These are phyloP conservation scores for Aureobasidium sp. DNA, from an alignment of 2,329 filamentous ascomycete genomes.

Conservation along the genomic window DNA sequence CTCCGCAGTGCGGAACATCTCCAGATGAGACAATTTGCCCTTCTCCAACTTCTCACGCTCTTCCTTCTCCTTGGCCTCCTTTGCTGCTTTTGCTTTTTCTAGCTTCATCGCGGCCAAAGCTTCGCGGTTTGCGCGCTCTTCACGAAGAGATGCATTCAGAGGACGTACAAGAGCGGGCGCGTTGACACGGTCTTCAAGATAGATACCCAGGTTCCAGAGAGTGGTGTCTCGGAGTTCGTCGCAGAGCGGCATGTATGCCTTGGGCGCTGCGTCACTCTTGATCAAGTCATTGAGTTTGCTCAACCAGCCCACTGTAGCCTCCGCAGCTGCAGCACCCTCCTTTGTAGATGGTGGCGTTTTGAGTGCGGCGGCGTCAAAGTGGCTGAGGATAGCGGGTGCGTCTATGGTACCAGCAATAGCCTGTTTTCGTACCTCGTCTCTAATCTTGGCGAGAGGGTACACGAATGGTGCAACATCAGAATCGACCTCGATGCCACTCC, in stretches of 20 bases:
- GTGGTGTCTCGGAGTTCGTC: slow-evolving; percentile 75
- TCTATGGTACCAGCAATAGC: slow-evolving; percentile 46
- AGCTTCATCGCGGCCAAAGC: slow-evolving; percentile 45
- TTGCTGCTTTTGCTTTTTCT: slow-evolving; percentile 38
- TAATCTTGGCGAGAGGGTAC: slow-evolving; percentile 50
- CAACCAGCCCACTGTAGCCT: slow-evolving; percentile 46
- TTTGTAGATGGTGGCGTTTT: slow-evolving; percentile 19
- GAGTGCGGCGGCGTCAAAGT: slow-evolving; percentile 16
- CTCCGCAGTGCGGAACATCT: slow-evolving; percentile 53
- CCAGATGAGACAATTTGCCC: slow-evolving; percentile 49
- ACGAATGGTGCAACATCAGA: slow-evolving; percentile 52
- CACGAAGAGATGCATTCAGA: slow-evolving; percentile 44
- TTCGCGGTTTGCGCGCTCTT: slow-evolving; percentile 46
- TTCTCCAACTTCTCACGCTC: slow-evolving; percentile 45
- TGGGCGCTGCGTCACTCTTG: slow-evolving; percentile 48
- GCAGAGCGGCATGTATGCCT: slow-evolving; percentile 67
- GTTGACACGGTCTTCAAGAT: slow-evolving; percentile 71
- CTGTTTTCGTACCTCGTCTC: slow-evolving; percentile 51
- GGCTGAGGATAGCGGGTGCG: slow-evolving; percentile 24
- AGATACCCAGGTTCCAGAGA: slow-evolving; percentile 75
- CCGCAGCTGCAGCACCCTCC: slow-evolving; percentile 36
- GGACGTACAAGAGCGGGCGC: slow-evolving; percentile 67
- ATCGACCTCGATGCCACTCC: slow-evolving; percentile 59
- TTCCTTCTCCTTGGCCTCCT: slow-evolving; percentile 41
- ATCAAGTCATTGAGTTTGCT: slow-evolving; percentile 54